Evolutionary conservation across 257 asterid genomes (phyloP).

Genomic region (Gentiana macrophylla): DNA sequence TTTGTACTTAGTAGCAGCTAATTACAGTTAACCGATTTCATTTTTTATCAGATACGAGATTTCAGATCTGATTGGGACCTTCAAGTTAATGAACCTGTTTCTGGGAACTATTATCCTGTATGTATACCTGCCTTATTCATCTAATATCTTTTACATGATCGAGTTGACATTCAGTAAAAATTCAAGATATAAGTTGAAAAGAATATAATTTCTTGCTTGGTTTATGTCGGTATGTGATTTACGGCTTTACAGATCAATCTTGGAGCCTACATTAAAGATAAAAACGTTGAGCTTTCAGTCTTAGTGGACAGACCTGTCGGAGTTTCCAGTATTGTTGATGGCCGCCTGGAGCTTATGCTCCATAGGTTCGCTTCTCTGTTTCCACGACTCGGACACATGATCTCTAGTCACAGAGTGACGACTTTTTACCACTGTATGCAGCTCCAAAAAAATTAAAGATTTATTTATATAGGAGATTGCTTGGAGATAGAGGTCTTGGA

Average conservation of each 20-base stretch:
- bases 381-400: background rate
- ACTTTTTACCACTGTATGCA: background rate
- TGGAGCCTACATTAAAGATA: conserved; percentile 71
- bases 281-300: conserved; percentile 59
- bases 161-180: no score
- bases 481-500: conserved; percentile 68
- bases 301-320: conserved; percentile 92
- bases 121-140: conserved; percentile 11
- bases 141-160: background rate
- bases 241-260: conserved; percentile 52
- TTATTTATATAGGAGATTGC: conserved; percentile 58
- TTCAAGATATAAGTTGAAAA: background rate
- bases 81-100: conserved; percentile 76
- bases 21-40: background rate
- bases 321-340: conserved; percentile 74
- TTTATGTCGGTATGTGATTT: background rate
- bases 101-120: conserved; percentile 91
- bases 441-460: background rate
- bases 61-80: conserved; percentile 87
- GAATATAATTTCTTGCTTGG: background rate
- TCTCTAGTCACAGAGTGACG: background rate
- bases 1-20: conserved; percentile 1
- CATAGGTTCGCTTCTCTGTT: conserved; percentile 44
- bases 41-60: conserved; percentile 49
- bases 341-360: conserved; percentile 83